These are phyloP conservation scores for Verticillium alfalfae DNA, from an alignment of 2,329 filamentous ascomycete species.

Conservation along the genomic window DNA sequence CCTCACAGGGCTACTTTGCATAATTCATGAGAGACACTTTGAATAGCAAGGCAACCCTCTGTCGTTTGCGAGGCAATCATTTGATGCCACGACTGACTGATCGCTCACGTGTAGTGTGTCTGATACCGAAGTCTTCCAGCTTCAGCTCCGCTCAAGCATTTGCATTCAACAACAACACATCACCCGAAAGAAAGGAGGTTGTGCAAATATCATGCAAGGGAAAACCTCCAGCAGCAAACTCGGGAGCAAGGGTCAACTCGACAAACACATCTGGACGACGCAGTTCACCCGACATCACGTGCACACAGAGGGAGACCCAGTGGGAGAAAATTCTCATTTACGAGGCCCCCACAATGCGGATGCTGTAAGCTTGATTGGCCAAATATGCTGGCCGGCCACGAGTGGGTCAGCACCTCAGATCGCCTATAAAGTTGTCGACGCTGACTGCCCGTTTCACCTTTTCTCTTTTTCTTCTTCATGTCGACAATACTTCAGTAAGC, in stretches of 20 bases:
- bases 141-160: too few relatives aligned
- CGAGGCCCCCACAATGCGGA: not conserved
- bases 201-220: not conserved
- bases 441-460: constrained; percentile 22
- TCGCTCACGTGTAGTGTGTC: too few relatives aligned
- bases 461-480: constrained; percentile 42
- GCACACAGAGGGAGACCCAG: not conserved
- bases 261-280: not conserved
- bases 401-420: not conserved
- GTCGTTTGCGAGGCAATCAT: too few relatives aligned
- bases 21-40: too few relatives aligned
- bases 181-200: not conserved
- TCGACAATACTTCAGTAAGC: constrained; percentile 58
- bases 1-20: too few relatives aligned
- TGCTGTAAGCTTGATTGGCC: not conserved
- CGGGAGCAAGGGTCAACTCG: not conserved
- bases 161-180: too few relatives aligned
- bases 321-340: not conserved
- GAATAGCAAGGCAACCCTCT: too few relatives aligned
- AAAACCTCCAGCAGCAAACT: not conserved
- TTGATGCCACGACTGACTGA: too few relatives aligned
- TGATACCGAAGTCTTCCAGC: too few relatives aligned
- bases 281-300: not conserved
- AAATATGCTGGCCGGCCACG: not conserved
- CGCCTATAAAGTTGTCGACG: constrained; percentile 33